These are phyloP conservation scores for Aspergillus felis DNA, from an alignment of 2,329 filamentous ascomycete genomes.

Conservation along the genomic window DNA sequence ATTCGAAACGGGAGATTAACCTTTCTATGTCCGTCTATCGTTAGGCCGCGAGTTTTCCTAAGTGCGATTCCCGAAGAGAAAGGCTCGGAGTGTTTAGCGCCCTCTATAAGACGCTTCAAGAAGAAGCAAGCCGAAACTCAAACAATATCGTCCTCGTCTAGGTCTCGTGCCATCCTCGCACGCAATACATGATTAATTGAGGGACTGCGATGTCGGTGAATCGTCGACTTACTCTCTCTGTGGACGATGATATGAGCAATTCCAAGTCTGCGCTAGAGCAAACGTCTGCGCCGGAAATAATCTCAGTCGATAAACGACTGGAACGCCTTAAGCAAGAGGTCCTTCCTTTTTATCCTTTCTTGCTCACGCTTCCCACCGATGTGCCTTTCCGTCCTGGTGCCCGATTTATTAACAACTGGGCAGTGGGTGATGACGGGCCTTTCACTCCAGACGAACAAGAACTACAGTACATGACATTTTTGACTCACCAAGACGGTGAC, in stretches of 20 bases:
- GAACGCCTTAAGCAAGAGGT: slow-evolving; percentile 39
- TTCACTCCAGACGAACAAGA: slow-evolving; percentile 55
- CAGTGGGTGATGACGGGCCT: slow-evolving; percentile 47
- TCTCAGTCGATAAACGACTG: slow-evolving; percentile 34
- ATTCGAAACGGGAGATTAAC: neutral
- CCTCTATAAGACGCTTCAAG: neutral
- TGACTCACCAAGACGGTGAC: slow-evolving; percentile 55
- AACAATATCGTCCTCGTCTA: neutral
- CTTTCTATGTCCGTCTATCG: neutral
- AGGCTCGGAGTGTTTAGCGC: neutral
- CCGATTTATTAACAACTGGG: slow-evolving; percentile 45
- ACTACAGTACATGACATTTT: slow-evolving; percentile 60
- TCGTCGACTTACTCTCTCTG: slow-evolving; percentile 22
- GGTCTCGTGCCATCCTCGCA: neutral
- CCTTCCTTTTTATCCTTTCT: slow-evolving; percentile 43
- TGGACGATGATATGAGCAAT: slow-evolving; percentile 23
- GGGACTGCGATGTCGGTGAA: slow-evolving; percentile 41
- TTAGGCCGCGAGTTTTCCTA: neutral
- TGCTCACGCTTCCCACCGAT: slow-evolving; percentile 46
- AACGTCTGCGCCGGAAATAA: slow-evolving; percentile 21
- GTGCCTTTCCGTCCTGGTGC: slow-evolving; percentile 42
- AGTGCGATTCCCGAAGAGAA: neutral
- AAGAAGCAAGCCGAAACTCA: neutral
- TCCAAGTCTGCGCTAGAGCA: slow-evolving; percentile 20
- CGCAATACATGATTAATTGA: slow-evolving; percentile 3